Percentiles rank a stretch among this genome's conserved stretches.
phyloP scores from a whole-genome alignment of 2,329 filamentous ascomycete species.

The Grosmannia serpens region DNA sequence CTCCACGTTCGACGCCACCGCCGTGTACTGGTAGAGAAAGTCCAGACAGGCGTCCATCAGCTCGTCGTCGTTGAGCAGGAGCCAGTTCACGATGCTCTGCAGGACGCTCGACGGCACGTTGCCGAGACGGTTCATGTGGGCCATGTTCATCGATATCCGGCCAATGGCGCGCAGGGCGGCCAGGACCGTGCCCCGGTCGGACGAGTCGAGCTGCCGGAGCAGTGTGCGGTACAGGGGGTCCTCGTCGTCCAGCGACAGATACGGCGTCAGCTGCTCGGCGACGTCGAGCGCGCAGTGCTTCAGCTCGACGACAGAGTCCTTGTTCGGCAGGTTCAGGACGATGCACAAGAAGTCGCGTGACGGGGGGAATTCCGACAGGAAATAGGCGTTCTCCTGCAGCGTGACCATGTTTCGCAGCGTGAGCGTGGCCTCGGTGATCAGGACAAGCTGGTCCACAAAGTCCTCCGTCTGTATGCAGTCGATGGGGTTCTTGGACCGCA shows the following conservation, averaged over 20 bases:
- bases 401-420: constrained; percentile 96
- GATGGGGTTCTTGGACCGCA: constrained; percentile 47
- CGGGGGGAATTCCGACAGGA: constrained; percentile 62
- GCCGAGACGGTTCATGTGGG: constrained; percentile 65
- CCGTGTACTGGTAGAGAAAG: constrained; percentile 92
- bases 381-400: constrained; percentile 75
- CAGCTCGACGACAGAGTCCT: constrained; percentile 65
- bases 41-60: constrained; percentile 80
- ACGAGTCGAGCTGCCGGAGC: constrained; percentile 48
- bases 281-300: constrained; percentile 89
- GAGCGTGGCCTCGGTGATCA: constrained; percentile 75
- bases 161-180: constrained; percentile 71
- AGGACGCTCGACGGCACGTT: constrained; percentile 56
- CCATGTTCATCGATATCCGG: constrained; percentile 77
- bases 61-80: constrained; percentile 80
- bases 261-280: constrained; percentile 79
- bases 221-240: constrained; percentile 74
- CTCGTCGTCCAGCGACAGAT: constrained; percentile 56
- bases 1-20: constrained; percentile 73
- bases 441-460: constrained; percentile 58
- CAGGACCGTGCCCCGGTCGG: constrained; percentile 73
- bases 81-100: constrained; percentile 58
- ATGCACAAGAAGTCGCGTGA: constrained; percentile 77
- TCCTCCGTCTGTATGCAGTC: constrained; percentile 63
- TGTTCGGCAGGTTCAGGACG: constrained; percentile 62